Percentiles rank a stretch among this genome's conserved stretches.
These are phyloP conservation scores for Suhomyces sp. DNA, from an alignment of 805 yeast genomes.

Conservation along the genomic window DNA sequence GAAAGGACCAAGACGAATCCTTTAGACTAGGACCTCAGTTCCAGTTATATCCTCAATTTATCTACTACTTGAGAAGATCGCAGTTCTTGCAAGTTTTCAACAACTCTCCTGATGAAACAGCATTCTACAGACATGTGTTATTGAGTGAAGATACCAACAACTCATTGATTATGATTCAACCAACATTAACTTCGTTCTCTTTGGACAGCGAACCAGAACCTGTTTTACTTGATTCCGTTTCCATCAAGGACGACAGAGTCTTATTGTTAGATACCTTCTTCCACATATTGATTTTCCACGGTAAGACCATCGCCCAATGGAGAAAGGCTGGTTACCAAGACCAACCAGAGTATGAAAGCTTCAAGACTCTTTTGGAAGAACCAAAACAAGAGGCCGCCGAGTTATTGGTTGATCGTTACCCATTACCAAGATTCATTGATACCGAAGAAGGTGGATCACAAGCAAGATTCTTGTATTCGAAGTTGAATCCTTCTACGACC, in stretches of 20 bases:
- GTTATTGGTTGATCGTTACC: slow-evolving; percentile 88
- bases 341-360: slow-evolving; percentile 83
- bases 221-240: slow-evolving; percentile 88
- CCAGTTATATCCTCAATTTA: slow-evolving; percentile 89
- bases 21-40: slow-evolving; percentile 83
- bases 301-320: slow-evolving; percentile 94
- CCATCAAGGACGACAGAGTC: slow-evolving; percentile 84
- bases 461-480: slow-evolving; percentile 93
- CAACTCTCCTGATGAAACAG: slow-evolving; percentile 98
- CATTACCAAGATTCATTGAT: slow-evolving; percentile 94
- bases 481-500: slow-evolving; percentile 89
- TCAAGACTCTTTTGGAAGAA: slow-evolving; percentile 79
- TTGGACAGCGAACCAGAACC: slow-evolving; percentile 82
- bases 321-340: slow-evolving; percentile 93
- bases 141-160: slow-evolving; percentile 89
- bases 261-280: slow-evolving; percentile 91
- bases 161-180: slow-evolving; percentile 95
- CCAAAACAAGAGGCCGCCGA: slow-evolving; percentile 93
- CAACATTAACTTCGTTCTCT: slow-evolving; percentile 83
- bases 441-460: slow-evolving; percentile 99
- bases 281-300: slow-evolving; percentile 94
- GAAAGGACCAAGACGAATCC: slow-evolving; percentile 78
- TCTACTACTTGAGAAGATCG: slow-evolving; percentile 92
- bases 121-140: slow-evolving; percentile 90
- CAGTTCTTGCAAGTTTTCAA: slow-evolving; percentile 95